phyloP scores from a whole-genome alignment of 1,284 basidiomycete species.

The Microbotryum saponariae region DNA sequence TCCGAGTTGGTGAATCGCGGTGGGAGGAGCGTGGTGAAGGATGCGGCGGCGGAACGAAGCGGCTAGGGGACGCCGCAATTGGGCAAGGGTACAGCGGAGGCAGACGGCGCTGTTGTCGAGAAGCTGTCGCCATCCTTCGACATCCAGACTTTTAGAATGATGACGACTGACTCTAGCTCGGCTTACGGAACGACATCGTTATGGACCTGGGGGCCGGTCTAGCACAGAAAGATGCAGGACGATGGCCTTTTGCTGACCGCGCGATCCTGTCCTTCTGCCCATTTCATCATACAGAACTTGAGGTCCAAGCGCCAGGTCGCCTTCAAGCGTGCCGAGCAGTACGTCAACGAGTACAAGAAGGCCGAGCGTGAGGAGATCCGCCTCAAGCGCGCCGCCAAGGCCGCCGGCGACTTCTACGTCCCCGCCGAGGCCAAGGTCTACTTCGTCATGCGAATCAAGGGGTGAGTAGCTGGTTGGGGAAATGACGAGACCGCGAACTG shows the following conservation, averaged over 20 bases:
- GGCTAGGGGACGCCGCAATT: too few species aligned
- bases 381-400: constrained; percentile 84
- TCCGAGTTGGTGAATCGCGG: too few species aligned
- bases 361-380: constrained; percentile 97
- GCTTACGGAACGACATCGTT: neutral
- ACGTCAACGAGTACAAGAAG: constrained; percentile 91
- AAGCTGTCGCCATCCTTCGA: too few species aligned
- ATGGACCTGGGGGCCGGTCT: neutral
- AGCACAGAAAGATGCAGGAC: constrained; percentile 5
- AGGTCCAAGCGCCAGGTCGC: constrained; percentile 91
- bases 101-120: too few species aligned
- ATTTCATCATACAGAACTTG: constrained; percentile 53
- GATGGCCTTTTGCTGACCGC: constrained; percentile 12
- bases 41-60: too few species aligned
- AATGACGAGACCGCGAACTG: neutral
- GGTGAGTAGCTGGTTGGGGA: constrained; percentile 51
- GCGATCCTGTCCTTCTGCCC: neutral
- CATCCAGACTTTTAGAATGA: neutral
- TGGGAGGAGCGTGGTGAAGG: too few species aligned
- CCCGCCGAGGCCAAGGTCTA: constrained; percentile 93
- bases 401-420: constrained; percentile 94
- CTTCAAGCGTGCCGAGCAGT: constrained; percentile 98
- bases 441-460: constrained; percentile 95
- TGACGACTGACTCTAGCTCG: neutral
- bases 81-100: too few species aligned